Conservation (phyloP, 208 protist species). For the Acanthamoeba rhysodes region DNA sequence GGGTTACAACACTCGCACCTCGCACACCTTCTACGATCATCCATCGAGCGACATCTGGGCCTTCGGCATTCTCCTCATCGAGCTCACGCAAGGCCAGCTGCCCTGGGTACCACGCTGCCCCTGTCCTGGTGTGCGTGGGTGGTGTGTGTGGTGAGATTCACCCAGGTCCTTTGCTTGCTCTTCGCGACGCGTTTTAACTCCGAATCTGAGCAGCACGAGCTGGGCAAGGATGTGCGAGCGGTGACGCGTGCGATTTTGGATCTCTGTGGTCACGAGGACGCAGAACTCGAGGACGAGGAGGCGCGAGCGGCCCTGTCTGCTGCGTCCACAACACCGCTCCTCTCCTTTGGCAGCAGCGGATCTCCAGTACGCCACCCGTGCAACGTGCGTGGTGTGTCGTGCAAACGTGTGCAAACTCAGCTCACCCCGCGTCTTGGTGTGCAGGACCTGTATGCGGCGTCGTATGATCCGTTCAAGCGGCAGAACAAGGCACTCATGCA, state of each 20-base stretch:
- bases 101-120: neutral
- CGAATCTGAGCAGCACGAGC: neutral
- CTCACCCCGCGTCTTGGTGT: too few relatives aligned
- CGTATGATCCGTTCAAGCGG: constrained; percentile 63
- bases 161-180: neutral
- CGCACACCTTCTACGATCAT: neutral
- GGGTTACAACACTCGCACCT: neutral
- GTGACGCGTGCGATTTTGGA: constrained; percentile 12
- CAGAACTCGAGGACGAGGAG: neutral
- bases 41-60: constrained; percentile 71
- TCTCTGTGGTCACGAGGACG: constrained; percentile 15
- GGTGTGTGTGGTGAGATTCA: neutral
- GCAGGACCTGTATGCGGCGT: constrained; percentile 45
- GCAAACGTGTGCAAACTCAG: neutral
- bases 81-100: constrained; percentile 15
- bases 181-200: neutral
- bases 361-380: neutral
- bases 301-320: neutral
- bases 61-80: constrained; percentile 71
- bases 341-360: constrained; percentile 36
- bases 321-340: neutral
- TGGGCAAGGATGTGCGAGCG: constrained; percentile 39
- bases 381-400: neutral
- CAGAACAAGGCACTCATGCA: constrained; percentile 52
- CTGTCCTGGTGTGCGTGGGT: neutral